These are phyloP conservation scores for Pichia sp. DNA, from an alignment of 1,139 yeast genomes.

Conservation along the genomic window DNA sequence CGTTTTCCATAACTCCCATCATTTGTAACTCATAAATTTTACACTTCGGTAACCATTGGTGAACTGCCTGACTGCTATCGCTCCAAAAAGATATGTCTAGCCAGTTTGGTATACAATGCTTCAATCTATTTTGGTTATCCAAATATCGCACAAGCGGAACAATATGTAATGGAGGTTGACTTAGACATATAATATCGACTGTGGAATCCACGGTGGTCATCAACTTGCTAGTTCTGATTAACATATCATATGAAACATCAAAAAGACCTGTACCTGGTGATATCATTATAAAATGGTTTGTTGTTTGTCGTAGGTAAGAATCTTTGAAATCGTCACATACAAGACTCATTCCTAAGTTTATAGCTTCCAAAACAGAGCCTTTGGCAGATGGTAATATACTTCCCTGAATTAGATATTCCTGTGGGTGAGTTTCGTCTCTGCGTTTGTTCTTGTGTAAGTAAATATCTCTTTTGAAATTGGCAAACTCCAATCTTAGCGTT, in stretches of 20 bases:
- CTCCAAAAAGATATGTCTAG: conserved; percentile 87
- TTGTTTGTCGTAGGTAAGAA: conserved; percentile 82
- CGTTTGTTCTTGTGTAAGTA: conserved; percentile 41
- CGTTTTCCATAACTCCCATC: conserved; percentile 98
- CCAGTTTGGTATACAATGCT: conserved; percentile 91
- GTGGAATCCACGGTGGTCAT: conserved; percentile 78
- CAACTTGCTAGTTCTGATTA: conserved; percentile 71
- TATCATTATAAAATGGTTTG: conserved; percentile 76
- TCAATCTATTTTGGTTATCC: conserved; percentile 49
- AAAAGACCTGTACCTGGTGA: conserved; percentile 93
- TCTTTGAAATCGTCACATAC: conserved; percentile 79
- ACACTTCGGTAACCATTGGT: conserved; percentile 88
- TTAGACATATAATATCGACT: conserved; percentile 80
- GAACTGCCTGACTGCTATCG: conserved; percentile 44
- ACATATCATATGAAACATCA: conserved; percentile 81
- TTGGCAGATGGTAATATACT: conserved; percentile 79
- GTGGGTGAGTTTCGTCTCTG: conserved; percentile 24
- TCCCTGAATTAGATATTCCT: conserved; percentile 44
- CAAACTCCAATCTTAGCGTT: conserved; percentile 76
- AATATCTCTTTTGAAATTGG: conserved; percentile 75
- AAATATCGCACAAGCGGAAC: conserved; percentile 82
- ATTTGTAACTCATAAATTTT: conserved; percentile 92
- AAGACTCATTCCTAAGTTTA: conserved; percentile 76
- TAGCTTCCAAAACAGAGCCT: conserved; percentile 84
- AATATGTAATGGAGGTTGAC: conserved; percentile 87